A percentile compares a stretch with the other conserved stretches of the same genome.
Evolutionary conservation across 768 basidiomycete species (phyloP).

Genomic region (Kwoniella mangroviensis): DNA sequence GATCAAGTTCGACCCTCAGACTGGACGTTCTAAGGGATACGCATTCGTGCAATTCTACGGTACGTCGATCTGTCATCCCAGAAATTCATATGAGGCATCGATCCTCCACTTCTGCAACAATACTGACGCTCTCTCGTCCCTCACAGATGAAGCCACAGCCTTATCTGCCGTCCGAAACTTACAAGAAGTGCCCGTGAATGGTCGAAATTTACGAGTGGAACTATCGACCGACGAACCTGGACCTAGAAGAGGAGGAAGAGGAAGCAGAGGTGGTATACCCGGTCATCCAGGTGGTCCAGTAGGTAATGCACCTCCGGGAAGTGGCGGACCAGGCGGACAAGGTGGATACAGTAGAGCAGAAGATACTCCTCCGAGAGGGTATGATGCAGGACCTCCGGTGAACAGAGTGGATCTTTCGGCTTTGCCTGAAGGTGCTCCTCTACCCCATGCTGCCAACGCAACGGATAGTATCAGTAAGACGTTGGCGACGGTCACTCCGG

Average conservation of each 20-base stretch:
- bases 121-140: not conserved
- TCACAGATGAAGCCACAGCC: conserved; percentile 87
- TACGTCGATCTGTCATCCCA: conserved; percentile 26
- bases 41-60: conserved; percentile 58
- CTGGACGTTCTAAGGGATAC: conserved; percentile 57
- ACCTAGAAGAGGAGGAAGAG: conserved; percentile 27
- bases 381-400: conserved; percentile 13
- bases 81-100: not conserved
- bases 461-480: conserved; percentile 84
- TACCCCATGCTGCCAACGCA: conserved; percentile 72
- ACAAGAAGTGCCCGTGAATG: conserved; percentile 88
- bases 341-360: conserved; percentile 15
- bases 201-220: conserved; percentile 90
- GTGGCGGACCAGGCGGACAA: conserved; percentile 11
- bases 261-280: conserved; percentile 18
- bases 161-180: conserved; percentile 93
- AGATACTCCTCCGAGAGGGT: conserved; percentile 24
- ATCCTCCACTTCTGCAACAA: not conserved
- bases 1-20: conserved; percentile 56
- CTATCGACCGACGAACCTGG: conserved; percentile 60
- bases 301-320: conserved; percentile 31
- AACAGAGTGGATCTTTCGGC: conserved; percentile 60
- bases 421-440: conserved; percentile 75
- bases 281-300: conserved; percentile 24
- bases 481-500: conserved; percentile 79